These are phyloP conservation scores for Iberis pinnata DNA, from an alignment of 345 rosid species.

Conservation along the genomic window DNA sequence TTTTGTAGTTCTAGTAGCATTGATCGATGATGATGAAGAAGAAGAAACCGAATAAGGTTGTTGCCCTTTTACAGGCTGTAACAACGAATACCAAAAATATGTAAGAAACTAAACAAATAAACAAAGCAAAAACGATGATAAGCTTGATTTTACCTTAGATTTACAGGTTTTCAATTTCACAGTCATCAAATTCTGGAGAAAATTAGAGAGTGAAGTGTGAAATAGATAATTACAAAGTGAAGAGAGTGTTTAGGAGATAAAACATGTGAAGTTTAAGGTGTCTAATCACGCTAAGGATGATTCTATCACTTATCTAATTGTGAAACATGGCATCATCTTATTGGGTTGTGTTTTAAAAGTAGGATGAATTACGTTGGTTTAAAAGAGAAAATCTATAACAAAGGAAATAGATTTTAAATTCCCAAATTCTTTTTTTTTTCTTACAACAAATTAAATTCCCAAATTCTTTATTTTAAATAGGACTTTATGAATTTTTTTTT, in stretches of 20 bases:
- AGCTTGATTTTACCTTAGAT: constrained; percentile 10
- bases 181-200: constrained; percentile 19
- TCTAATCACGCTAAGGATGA: constrained; percentile 17
- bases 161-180: constrained; percentile 8
- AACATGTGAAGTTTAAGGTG: constrained; percentile 24
- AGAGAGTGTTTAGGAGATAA: constrained; percentile 5
- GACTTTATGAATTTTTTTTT: too few species aligned
- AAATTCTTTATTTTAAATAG: too few species aligned
- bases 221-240: constrained; percentile 4
- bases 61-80: constrained; percentile 33
- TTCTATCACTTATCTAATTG: constrained; percentile 3
- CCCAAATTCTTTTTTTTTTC: too few species aligned
- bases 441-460: too few species aligned
- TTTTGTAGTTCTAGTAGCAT: constrained; percentile 14
- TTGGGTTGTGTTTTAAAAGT: background rate
- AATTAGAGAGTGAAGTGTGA: constrained; percentile 13
- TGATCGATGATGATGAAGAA: constrained; percentile 16
- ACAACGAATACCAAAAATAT: too few species aligned
- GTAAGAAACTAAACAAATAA: too few species aligned
- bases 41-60: constrained; percentile 8
- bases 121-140: background rate
- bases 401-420: too few species aligned
- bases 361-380: too few species aligned
- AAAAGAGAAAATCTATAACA: too few species aligned
- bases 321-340: background rate